Evolutionary conservation across 2,329 filamentous ascomycete species (phyloP), one percentile per base, ranked within the genome.

Genomic region (Lasiodiplodia hormozganensis): DNA sequence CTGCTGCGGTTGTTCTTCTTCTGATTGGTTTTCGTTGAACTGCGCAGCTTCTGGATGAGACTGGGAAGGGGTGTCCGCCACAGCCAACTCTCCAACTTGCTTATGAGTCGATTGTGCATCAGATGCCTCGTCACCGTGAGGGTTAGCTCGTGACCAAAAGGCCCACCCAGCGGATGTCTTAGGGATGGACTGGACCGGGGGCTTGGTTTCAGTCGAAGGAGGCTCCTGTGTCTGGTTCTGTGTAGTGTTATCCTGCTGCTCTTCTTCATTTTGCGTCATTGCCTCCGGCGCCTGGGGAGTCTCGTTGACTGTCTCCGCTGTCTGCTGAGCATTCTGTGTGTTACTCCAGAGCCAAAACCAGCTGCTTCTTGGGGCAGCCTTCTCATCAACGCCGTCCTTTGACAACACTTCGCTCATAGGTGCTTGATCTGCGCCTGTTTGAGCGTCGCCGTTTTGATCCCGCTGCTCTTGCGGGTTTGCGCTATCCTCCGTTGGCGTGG

Each of bases 61-160:
- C 70, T 84, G 82, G 16, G 82, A 84, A 8, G 83, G 83, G 1
- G 84, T 85, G 66, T 85, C 80, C 16, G 82, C 82, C 7, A 85
- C 84, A 21, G 84, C 83, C 4, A 85, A 75, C 70, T 85, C 83
- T 6, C 82, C 81, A 16, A 87, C 81, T 65, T 86, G 82, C 68
- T 86, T 88, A 82, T 72, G 85, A 78, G 79, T 90, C 82, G 53
- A 88, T 86, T 58, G 85, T 77, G 76, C 89, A 82, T 40, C 87
- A 82, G 70, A 87, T 83, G 62, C 73, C 85, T 82, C 28, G 83
- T 88, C 71, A 77, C 75, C 73, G 84, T 86, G 43, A 75, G 81
- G 71, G 68, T 79, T 79, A 3, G 90, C 88, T 56, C 85, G 87
- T 16, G 90, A 93, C 92, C 92, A 95, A 72, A 95, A 94, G 0